These are phyloP conservation scores for Mortierella hygrophila DNA, from an alignment of 192 early-diverging fungal genomes.

Conservation along the genomic window DNA sequence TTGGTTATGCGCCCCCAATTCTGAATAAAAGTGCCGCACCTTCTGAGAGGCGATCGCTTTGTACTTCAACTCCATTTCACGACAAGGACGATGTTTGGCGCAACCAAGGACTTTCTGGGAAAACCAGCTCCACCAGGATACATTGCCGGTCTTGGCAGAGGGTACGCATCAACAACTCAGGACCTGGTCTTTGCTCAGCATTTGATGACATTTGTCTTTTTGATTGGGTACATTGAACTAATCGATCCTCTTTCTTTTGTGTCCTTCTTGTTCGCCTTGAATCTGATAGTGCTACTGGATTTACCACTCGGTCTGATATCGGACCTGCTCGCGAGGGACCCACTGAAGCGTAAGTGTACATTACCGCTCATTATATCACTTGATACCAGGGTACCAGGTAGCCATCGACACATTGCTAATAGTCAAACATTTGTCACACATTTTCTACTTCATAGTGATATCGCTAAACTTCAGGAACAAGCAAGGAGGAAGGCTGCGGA, in stretches of 20 bases:
- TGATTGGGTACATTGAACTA: too few species aligned
- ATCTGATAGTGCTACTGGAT: conserved; percentile 84
- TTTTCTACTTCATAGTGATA: conserved; percentile 24
- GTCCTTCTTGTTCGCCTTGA: background rate
- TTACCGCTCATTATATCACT: background rate
- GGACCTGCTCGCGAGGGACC: conserved; percentile 91
- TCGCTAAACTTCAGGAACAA: conserved; percentile 56
- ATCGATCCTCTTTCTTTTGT: background rate
- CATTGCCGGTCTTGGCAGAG: conserved; percentile 96
- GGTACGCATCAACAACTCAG: conserved; percentile 38
- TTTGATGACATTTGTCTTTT: background rate
- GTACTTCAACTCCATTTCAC: background rate
- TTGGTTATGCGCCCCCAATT: background rate
- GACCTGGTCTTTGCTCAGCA: background rate
- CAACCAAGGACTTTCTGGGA: conserved; percentile 90
- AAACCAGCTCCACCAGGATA: conserved; percentile 96
- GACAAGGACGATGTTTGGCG: conserved; percentile 63
- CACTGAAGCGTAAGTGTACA: conserved; percentile 56
- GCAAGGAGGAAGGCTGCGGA: conserved; percentile 63
- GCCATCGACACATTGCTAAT: background rate
- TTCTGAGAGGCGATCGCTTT: background rate
- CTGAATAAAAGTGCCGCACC: background rate
- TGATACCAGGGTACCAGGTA: background rate
- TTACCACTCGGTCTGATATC: conserved; percentile 98
- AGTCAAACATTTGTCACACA: too few species aligned